These are phyloP conservation scores for Pisolithus marmoratus DNA, from an alignment of 768 basidiomycete genomes.

Conservation along the genomic window DNA sequence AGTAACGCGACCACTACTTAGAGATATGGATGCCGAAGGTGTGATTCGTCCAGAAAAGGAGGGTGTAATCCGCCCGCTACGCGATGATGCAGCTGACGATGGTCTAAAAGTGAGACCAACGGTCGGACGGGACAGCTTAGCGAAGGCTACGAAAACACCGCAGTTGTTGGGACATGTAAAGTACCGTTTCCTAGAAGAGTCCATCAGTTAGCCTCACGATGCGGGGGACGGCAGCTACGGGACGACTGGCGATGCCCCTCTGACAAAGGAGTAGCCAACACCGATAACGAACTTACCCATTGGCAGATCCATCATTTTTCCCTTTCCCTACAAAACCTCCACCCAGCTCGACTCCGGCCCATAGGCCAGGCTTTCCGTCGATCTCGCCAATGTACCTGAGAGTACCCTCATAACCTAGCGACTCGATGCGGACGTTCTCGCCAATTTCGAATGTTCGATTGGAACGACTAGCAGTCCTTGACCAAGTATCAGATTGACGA, in stretches of 20 bases:
- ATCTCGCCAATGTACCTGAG: conserved; percentile 80
- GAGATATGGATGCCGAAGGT: conserved; percentile 34
- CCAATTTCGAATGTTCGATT: conserved; percentile 58
- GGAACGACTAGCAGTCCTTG: conserved; percentile 41
- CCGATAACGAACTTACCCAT: conserved; percentile 59
- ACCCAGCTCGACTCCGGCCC: conserved; percentile 90
- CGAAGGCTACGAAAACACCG: conserved; percentile 83
- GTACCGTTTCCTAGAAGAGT: conserved; percentile 59
- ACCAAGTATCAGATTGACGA: conserved; percentile 57
- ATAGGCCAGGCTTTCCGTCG: conserved; percentile 82
- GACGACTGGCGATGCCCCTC: not conserved
- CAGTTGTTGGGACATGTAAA: conserved; percentile 81
- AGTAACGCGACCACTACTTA: conserved; percentile 46
- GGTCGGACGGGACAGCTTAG: conserved; percentile 77
- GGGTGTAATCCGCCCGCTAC: conserved; percentile 40
- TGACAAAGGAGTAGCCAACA: not conserved
- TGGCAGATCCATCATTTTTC: conserved; percentile 90
- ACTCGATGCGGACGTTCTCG: conserved; percentile 82
- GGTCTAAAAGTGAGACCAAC: conserved; percentile 59
- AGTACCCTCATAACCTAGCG: conserved; percentile 81
- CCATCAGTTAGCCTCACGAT: conserved; percentile 8
- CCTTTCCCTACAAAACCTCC: conserved; percentile 86
- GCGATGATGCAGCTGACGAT: conserved; percentile 74
- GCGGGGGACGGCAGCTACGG: not conserved
- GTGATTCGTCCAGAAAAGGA: conserved; percentile 42